Conservation (phyloP, 306 rosid genomes). For the Quercus agrifolia region DNA sequence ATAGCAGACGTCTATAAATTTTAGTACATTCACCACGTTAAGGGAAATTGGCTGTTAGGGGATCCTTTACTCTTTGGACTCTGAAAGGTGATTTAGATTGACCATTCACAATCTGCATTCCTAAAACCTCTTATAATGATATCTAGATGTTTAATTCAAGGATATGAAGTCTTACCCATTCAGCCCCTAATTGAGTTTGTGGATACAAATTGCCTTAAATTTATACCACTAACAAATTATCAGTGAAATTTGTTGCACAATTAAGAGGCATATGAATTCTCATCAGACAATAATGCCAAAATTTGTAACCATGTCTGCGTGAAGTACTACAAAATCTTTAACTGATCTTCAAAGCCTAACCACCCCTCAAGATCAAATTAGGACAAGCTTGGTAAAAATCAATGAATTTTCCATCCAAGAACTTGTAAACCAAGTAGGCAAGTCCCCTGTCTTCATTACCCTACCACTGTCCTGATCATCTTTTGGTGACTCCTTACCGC, state of each 20-base stretch:
- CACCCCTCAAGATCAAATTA: not conserved
- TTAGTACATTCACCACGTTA: too few relatives aligned
- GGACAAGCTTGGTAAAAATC: not conserved
- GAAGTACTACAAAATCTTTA: not conserved
- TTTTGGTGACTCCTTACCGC: conserved; percentile 32
- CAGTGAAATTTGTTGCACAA: not conserved
- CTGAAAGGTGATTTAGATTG: not conserved
- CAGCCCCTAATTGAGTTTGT: not conserved
- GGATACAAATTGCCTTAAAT: not conserved
- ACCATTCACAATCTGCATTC: not conserved
- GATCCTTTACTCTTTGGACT: too few relatives aligned
- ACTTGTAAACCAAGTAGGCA: not conserved
- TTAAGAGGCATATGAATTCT: not conserved
- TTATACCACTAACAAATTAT: not conserved
- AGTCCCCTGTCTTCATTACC: not conserved
- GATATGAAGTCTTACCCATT: not conserved
- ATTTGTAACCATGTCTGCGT: not conserved
- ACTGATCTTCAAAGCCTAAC: not conserved
- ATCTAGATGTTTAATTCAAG: not conserved
- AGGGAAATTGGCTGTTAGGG: too few relatives aligned
- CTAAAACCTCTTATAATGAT: not conserved
- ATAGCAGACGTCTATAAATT: too few relatives aligned
- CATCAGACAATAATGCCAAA: not conserved
- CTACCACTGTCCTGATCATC: not conserved
- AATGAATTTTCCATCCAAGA: not conserved